Base-by-base conservation (phyloP, 495 filamentous ascomycete genomes). In the Penicillium lagena region DNA sequence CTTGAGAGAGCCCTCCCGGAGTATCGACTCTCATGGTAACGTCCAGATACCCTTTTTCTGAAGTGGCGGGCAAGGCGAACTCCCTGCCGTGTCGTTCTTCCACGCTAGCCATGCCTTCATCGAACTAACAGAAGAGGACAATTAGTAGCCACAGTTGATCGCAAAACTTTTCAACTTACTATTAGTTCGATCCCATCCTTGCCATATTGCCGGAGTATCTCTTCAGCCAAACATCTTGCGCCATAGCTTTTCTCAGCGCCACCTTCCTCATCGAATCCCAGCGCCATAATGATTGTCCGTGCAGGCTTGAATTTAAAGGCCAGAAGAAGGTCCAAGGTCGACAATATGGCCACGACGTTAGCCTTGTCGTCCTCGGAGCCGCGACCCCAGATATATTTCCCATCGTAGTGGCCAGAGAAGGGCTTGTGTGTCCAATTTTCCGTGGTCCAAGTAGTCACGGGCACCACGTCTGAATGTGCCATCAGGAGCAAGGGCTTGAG, bases 381-480 rank as follows among this genome's bases (percentile, higher is more conserved):
- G 7, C 80, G 72, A n/a, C 80, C 80, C 78, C 80, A 83, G 37
- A 83, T 70, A 15, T 38, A 43, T 29, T 53, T 40, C 7, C 79
- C 80, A 49, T 85, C 80, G 36, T 72, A 85, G 45, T 63, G 59
- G 4, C 75, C 78, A 12, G 69, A 68, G 45, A 67, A 83, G 4
- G 80, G 79, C 9, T 78, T 74, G 53, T 85, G 64, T 0, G 70
- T 80, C 80, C 80, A 85, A 27, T 73, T 58, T 1, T 43, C 47
- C 13, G 72, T 55, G 5, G 46, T 52, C 7, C 76, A 57, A 1
- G 71, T 72, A 10, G 73, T 66, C 1, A 81, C 78, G 0, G 80
- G 79, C 1, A 85, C 80, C 4, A 79, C 75, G 50, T 85, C 81
- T 59, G 83, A 80, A 51, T 83, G 80, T 0, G 76, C 79, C 66